These are phyloP conservation scores for Arthrobotrys pseudoclavata DNA, from an alignment of 2,329 filamentous ascomycete species.

Conservation along the genomic window DNA sequence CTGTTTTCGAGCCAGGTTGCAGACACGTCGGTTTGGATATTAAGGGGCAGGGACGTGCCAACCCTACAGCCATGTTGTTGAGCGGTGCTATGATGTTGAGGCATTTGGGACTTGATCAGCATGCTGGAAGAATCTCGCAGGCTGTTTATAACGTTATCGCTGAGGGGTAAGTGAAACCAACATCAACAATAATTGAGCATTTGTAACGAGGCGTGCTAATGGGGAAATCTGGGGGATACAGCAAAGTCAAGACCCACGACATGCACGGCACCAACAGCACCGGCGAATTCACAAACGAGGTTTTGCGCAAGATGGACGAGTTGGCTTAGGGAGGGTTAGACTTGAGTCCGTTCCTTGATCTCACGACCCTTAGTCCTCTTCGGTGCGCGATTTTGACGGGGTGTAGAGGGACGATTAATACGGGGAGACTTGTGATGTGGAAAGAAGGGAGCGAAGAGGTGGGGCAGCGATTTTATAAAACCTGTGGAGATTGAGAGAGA, in stretches of 20 bases:
- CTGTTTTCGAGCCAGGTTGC: conserved; percentile 98
- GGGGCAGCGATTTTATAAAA: neutral
- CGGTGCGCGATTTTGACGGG: neutral
- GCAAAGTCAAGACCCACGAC: conserved; percentile 88
- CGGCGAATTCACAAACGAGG: conserved; percentile 93
- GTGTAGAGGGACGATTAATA: neutral
- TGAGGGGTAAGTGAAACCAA: conserved; percentile 77
- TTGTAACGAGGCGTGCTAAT: neutral
- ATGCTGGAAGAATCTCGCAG: conserved; percentile 80
- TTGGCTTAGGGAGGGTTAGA: conserved; percentile 40
- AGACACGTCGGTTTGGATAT: conserved; percentile 99
- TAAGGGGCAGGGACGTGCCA: conserved; percentile 99
- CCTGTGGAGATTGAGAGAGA: neutral
- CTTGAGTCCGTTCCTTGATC: conserved; percentile 16
- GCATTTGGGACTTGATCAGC: conserved; percentile 96
- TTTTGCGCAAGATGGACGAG: conserved; percentile 92
- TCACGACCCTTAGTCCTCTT: neutral
- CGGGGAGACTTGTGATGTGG: neutral
- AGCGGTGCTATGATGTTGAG: conserved; percentile 97
- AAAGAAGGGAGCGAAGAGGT: neutral
- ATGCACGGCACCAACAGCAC: conserved; percentile 94
- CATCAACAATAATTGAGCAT: neutral
- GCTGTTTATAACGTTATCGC: conserved; percentile 82
- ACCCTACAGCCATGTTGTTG: conserved; percentile 94
- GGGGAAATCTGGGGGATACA: conserved; percentile 66